Base-by-base conservation (phyloP, 1,284 basidiomycete species). In the Fomitopsis palustris region DNA sequence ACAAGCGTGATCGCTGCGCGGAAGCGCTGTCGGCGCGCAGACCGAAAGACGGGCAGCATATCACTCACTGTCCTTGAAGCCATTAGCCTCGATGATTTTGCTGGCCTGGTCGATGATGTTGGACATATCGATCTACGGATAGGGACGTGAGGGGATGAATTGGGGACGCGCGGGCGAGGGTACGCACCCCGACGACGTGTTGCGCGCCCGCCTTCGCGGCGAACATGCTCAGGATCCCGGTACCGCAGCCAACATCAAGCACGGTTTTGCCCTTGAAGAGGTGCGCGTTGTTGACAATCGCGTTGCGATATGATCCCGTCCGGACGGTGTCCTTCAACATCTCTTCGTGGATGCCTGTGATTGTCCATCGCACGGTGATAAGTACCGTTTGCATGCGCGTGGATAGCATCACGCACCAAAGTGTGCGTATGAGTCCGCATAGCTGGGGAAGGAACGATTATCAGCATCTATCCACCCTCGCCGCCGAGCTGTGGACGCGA, bases 91-190 rank as follows among this genome's bases (percentile, higher is more conserved):
- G 65, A 98, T 87, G 67, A 99, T 99, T 78, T 95, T 96, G 79
- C 90, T 86, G 6, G 97, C 97, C 81, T 99, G 96, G 79, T 98
- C 96, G 72, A 98, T 93, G 78, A 99, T 99, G 79, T 99, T 98
- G 65, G 95, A 98, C 97, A 99, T 99, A 78, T 99, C 97, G 74
- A 99, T 96, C 92, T 94, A 56, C n/a, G 9, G 10, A 23, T 29
- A 21, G 38, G 49, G 60, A 37, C 39, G 25, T 56, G 35, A 53
- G 39, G 25, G 39, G 45, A 29, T 45, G 49, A 12, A 45, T 58
- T 58, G 56, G 53, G 27, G 25, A 60, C 27, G 23, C 9, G 79
- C 87, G 69, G 68, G 45, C 4, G 14, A 9, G 31, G 2, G 31
- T 19, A 35, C 49, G 31, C 8, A 94, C 93, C 61, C 94, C 96